These are phyloP conservation scores for Aegilops speltoides DNA, from an alignment of 176 grass and related monocot genomes.

Conservation along the genomic window DNA sequence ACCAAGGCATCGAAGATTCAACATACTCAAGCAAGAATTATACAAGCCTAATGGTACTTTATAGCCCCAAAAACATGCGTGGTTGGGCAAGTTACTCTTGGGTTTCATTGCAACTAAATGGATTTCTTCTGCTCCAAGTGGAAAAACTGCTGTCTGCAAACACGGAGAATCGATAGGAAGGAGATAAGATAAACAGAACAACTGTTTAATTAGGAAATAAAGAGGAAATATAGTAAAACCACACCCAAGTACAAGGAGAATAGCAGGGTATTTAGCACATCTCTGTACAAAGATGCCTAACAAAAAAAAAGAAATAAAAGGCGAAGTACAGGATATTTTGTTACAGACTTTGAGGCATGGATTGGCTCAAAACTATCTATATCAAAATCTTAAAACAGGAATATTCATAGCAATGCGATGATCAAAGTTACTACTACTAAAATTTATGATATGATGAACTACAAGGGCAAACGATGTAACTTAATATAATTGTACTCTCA, in stretches of 20 bases:
- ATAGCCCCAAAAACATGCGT: conserved; percentile 91
- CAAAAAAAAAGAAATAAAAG: not conserved
- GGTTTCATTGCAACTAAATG: conserved; percentile 94
- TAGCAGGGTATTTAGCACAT: not conserved
- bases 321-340: not conserved
- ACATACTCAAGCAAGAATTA: conserved; percentile 77
- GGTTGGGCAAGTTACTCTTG: conserved; percentile 48
- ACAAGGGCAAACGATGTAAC: not conserved
- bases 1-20: conserved; percentile 91
- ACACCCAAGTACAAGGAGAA: not conserved
- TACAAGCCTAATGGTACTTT: conserved; percentile 66
- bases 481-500: conserved; percentile 4
- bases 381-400: not conserved
- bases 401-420: conserved; percentile 3
- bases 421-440: conserved; percentile 2
- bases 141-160: conserved; percentile 84
- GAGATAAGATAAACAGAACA: conserved; percentile 15
- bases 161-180: conserved; percentile 19
- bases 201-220: not conserved
- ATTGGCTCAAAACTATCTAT: not conserved
- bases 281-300: not conserved
- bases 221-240: not conserved
- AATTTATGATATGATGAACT: conserved; percentile 1
- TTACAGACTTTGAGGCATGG: not conserved
- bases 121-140: conserved; percentile 77